Evolutionary conservation across 2,329 filamentous ascomycete genomes (phyloP), one percentile per base, ranked within the genome.

Genomic region (Fusarium anguioides): DNA sequence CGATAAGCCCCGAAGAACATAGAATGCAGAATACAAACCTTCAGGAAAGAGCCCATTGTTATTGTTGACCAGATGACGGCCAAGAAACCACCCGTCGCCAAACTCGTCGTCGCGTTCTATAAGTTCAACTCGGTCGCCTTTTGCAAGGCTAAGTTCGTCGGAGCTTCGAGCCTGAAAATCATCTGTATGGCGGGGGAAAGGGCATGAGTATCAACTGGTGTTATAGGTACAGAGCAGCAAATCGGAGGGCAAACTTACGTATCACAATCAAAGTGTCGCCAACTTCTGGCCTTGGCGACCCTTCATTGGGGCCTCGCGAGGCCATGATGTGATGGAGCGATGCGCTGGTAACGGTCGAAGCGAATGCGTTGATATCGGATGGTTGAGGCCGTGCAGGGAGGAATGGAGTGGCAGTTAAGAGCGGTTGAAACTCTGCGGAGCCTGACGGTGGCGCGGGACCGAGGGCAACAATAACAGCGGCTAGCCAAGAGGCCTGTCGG

Each of bases 121-220:
- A 65, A 96, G 81, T 81, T 95, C 91, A 64, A 96, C 90, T 66
- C 91, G 88, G 74, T 96, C 92, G 72, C 92, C 94, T 75, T 96
- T 96, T 54, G 88, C 84, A 69, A 99, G 84, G 72, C 89, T 96
- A 75, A 99, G 85, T 83, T 99, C 96, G 80, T 99, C 96, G 58
- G 92, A 91, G 78, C 94, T 96, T 70, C 96, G 89, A 58, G 95
- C 94, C 71, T 89, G 84, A 78, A 99, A 98, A 80, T 97, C 94
- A 81, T 99, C 93, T 97, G 59, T 41, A 56, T 37, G 40, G 40
- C 29, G 36, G 39, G 41, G 63, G 51, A 61, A 26, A 48, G 18
- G 61, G 62, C 35, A 66, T 69, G 24, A 61, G 56, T 47, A 42
- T 45, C 41, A 56, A 29, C 42, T 23, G 29, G 37, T 23, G 18